A percentile compares a stretch with the other conserved stretches of the same genome.
Evolutionary conservation across 2,329 filamentous ascomycete species (phyloP).

Genomic region (Paraphaeosphaeria minitans): DNA sequence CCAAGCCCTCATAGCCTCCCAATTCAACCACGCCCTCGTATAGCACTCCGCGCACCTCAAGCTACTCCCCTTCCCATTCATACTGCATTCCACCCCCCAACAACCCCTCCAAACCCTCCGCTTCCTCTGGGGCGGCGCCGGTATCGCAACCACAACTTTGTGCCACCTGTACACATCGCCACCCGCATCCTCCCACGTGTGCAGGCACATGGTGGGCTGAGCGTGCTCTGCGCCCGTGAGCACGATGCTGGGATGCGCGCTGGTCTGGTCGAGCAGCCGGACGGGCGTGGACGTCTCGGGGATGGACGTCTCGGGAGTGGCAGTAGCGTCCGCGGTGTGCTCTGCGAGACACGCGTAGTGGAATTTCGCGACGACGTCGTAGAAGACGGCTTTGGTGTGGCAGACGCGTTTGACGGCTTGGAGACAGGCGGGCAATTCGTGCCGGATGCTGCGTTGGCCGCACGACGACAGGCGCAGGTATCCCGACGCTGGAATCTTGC

Average conservation of each 20-base stretch:
- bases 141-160: neutral
- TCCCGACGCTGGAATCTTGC: neutral
- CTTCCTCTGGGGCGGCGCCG: neutral
- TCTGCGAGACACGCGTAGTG: neutral
- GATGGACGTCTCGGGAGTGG: neutral
- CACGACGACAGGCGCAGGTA: neutral
- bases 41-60: conserved; percentile 1
- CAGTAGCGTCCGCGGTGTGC: neutral
- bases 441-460: too few relatives aligned
- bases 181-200: conserved; percentile 1
- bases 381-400: neutral
- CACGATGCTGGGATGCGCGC: neutral
- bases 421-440: neutral
- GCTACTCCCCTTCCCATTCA: neutral
- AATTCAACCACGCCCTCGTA: neutral
- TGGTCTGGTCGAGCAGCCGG: neutral
- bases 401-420: neutral
- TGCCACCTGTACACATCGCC: neutral
- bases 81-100: neutral
- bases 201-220: neutral
- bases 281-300: neutral
- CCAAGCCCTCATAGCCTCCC: neutral
- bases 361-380: neutral
- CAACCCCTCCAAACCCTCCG: neutral
- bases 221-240: neutral